Conservation (phyloP, 129 eudicot genomes). For the Glebionis coronaria region DNA sequence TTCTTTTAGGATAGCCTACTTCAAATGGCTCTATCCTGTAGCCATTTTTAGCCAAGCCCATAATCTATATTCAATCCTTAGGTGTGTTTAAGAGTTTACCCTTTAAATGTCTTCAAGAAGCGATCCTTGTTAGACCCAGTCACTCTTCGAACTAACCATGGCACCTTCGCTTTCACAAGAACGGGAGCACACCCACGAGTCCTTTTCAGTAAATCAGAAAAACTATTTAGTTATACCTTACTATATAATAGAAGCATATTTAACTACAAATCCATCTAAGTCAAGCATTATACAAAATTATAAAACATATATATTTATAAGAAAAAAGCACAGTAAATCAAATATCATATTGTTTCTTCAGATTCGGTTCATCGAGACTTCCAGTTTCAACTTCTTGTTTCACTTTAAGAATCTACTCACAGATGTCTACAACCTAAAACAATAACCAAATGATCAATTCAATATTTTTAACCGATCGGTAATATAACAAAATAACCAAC, state of each 20-base stretch:
- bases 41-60: no score
- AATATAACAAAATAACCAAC: not conserved
- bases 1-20: no score
- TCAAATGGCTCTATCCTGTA: no score
- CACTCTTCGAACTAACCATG: slow-evolving; percentile 93
- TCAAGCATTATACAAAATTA: not conserved
- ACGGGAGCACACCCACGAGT: slow-evolving; percentile 62
- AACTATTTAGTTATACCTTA: no score
- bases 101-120: slow-evolving; percentile 90
- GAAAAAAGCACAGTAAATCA: no score
- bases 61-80: no score
- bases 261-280: not conserved
- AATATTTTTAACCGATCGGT: not conserved
- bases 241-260: not conserved
- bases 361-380: slow-evolving; percentile 64
- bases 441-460: not conserved
- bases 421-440: slow-evolving; percentile 46
- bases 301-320: not conserved
- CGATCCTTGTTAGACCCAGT: slow-evolving; percentile 79
- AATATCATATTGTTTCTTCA: slow-evolving; percentile 66
- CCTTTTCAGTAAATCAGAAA: slow-evolving; percentile 33
- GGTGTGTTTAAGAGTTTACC: slow-evolving; percentile 42
- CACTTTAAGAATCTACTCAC: slow-evolving; percentile 66
- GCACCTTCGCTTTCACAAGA: slow-evolving; percentile 84
- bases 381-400: slow-evolving; percentile 79